A percentile compares a stretch with the other conserved stretches of the same genome.
These are phyloP conservation scores for Caryopteris hybrid DNA, from an alignment of 305 asterid species.

Conservation along the genomic window DNA sequence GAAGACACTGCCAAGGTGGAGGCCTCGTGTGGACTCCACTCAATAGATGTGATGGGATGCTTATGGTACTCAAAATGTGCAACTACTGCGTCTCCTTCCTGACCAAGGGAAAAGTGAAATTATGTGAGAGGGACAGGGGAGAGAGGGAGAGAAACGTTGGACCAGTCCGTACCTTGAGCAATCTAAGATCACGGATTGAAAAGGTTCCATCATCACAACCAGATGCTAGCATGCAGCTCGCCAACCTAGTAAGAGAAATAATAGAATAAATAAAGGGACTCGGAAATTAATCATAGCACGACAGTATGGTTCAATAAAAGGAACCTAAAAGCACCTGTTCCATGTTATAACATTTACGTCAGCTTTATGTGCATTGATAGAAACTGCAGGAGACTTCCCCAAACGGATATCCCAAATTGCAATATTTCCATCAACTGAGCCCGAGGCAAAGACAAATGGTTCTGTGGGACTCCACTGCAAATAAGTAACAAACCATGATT, in stretches of 20 bases:
- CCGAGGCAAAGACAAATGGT: conserved; percentile 71
- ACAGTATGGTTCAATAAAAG: neutral
- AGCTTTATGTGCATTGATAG: conserved; percentile 75
- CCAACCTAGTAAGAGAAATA: conserved; percentile 47
- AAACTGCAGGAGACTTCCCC: conserved; percentile 78
- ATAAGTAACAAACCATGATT: conserved; percentile 7
- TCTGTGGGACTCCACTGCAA: conserved; percentile 96
- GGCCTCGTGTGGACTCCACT: conserved; percentile 95
- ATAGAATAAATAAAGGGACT: conserved; percentile 5
- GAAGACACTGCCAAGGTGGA: conserved; percentile 88
- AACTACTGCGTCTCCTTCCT: conserved; percentile 80
- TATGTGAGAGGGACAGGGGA: neutral
- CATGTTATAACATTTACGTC: conserved; percentile 95
- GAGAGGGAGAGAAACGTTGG: neutral
- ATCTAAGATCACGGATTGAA: conserved; percentile 80
- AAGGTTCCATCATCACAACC: conserved; percentile 96
- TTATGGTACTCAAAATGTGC: conserved; percentile 87
- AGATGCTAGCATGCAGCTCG: conserved; percentile 93
- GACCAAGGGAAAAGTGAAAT: neutral
- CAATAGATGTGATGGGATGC: conserved; percentile 91
- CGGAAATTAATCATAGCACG: neutral
- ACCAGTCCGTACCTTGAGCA: conserved; percentile 56
- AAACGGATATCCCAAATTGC: conserved; percentile 84
- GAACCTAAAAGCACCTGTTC: conserved; percentile 62
- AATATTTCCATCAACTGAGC: conserved; percentile 85